Percentiles rank a stretch among this genome's conserved stretches.
These are phyloP conservation scores for Phanerodontia chrysosporium DNA, from an alignment of 768 basidiomycete genomes.

Conservation along the genomic window DNA sequence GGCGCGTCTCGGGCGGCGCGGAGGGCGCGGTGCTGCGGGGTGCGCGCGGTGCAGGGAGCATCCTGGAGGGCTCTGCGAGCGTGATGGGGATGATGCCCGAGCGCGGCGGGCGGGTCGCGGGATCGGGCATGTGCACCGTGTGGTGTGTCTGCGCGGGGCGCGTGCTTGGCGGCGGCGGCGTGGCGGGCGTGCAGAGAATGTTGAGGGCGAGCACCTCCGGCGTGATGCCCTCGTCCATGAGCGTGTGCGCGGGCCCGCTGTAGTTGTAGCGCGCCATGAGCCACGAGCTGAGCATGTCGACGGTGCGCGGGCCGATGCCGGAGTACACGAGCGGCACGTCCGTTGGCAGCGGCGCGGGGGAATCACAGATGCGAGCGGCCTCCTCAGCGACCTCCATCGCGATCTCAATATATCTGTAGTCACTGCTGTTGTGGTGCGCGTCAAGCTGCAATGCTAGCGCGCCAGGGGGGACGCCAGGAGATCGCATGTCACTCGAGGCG, in stretches of 20 bases:
- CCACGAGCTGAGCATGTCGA: slow-evolving; percentile 23
- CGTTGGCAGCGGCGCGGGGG: slow-evolving; percentile 22
- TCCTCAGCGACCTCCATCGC: slow-evolving; percentile 32
- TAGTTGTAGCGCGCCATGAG: slow-evolving; percentile 6
- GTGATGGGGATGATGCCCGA: not conserved
- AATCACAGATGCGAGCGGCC: slow-evolving; percentile 27
- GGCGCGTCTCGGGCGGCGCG: not conserved
- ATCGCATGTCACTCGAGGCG: not conserved
- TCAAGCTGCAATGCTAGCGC: not conserved
- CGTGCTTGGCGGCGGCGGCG: not conserved
- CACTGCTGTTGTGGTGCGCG: not conserved
- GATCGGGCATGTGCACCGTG: not conserved
- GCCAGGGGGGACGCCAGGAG: not conserved
- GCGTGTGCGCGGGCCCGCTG: not conserved
- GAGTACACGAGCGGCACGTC: slow-evolving; percentile 30
- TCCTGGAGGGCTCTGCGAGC: not conserved
- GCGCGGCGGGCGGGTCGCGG: not conserved
- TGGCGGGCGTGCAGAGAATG: slow-evolving; percentile 1
- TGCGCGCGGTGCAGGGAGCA: not conserved
- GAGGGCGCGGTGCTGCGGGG: not conserved
- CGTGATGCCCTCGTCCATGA: slow-evolving; percentile 4
- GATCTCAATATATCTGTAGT: slow-evolving; percentile 15
- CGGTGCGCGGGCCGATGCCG: slow-evolving; percentile 29
- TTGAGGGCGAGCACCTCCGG: slow-evolving; percentile 1
- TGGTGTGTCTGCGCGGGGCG: not conserved